Evolutionary conservation across 306 rosid genomes (phyloP).

Genomic region (Casuarina cunninghamiana): DNA sequence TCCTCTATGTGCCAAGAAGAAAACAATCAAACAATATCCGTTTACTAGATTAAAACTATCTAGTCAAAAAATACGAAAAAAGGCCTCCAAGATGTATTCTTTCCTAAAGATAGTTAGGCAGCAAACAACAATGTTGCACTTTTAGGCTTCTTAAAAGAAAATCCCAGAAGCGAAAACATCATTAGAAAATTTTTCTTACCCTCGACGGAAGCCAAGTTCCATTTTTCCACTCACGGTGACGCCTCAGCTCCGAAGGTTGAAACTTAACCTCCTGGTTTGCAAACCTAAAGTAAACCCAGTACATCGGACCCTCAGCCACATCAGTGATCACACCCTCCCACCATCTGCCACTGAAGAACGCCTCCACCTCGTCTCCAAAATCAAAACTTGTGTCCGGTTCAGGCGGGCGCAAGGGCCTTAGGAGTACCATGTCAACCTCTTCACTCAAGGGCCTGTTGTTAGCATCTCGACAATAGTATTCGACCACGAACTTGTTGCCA

Average conservation of each 20-base stretch:
- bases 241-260: constrained; percentile 21
- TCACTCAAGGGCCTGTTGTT: constrained; percentile 6
- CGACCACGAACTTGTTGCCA: constrained; percentile 12
- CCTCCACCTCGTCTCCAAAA: constrained; percentile 35
- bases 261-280: constrained; percentile 14
- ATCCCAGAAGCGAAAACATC: neutral
- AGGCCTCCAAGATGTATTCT: neutral
- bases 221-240: constrained; percentile 35
- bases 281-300: constrained; percentile 27
- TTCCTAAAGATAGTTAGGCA: neutral
- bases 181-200: neutral
- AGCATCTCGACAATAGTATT: constrained; percentile 1
- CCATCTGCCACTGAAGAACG: constrained; percentile 34
- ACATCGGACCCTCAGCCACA: neutral
- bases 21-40: no score
- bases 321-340: constrained; percentile 37
- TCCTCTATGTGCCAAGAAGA: neutral
- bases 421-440: constrained; percentile 8
- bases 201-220: constrained; percentile 39
- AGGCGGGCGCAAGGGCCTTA: constrained; percentile 34
- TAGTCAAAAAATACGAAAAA: neutral
- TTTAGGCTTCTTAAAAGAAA: neutral
- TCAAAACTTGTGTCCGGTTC: constrained; percentile 2
- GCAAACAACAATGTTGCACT: neutral
- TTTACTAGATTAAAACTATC: neutral